Base-by-base conservation (phyloP, 768 basidiomycete species). In the Wakefieldia striispora region DNA sequence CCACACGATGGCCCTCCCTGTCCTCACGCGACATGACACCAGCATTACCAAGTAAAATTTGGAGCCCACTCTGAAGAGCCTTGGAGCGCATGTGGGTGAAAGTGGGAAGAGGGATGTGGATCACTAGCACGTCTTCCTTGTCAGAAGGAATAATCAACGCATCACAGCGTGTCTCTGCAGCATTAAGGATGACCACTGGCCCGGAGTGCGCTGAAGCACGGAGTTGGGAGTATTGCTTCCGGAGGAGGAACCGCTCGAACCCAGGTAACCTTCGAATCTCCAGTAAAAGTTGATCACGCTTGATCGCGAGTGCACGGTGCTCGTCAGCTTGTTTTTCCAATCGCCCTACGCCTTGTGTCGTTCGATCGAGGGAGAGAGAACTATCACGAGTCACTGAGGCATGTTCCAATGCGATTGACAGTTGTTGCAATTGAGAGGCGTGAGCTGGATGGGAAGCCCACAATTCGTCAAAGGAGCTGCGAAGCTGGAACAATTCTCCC, bases 121-220 rank as follows among this genome's bases (percentile, higher is more conserved):
- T 38, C 3, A 38, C 23, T 23, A 6, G 23, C 23, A 23, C 20
- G 12, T 19, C 12, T 20, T 38, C 37, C 37, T 9, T 20, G 11
- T 38, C 37, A 12, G 37, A n/a, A 3, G 29, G 29, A n/a, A 26
- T 34, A 3, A 47, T 40, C 31, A 47, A 40, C 27, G 38, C 45
- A 4, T 46, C 45, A 24, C 37, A 46, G 4, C 45, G 36, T 6
- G 26, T 31, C 20, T 31, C 19, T 20, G 45, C 27, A 23, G 45
- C 45, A 31, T 46, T 46, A 19, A 46, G 45, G 27, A 45, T 26
- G 35, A 45, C 44, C 35, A 45, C 23, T 17, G 44, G 44, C 0
- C 44, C 44, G 3, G 35, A 24, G 16, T 33, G 33, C 16, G 33
- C 13, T 16, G 33, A 33, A 33, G 33, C 33, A 33, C 33, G 33